Evolutionary conservation across 2,329 filamentous ascomycete genomes (phyloP), one percentile per base, ranked within the genome.

Genomic region (Curvularia verruculosa): DNA sequence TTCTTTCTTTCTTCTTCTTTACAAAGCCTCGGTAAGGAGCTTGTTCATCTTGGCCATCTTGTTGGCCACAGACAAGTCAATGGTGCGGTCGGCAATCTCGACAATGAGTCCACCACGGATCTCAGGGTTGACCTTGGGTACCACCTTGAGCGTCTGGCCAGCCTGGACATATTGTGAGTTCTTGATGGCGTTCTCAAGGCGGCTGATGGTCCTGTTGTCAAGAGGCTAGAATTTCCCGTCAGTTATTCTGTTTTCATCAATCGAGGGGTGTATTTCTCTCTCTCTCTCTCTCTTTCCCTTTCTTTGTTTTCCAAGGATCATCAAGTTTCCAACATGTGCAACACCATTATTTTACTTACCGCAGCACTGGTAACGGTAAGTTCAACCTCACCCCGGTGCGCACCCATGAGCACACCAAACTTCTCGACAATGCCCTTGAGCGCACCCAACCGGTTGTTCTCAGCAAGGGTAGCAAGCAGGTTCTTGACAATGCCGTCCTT

Each of bases 11-110:
- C 26, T 29, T 29, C 8, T 78, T 80, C 92, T 91, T n/a, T 96
- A 99, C 90, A 99, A 85, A 80, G 89, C 86, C 82, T 99, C 95
- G 71, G 86, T 93, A 77, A 99, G 90, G 79, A 96, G 89, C 89
- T 98, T 99, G 91, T 99, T 99, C 87, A 99, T 91, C 88, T 92
- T 96, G 79, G 91, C 86, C 81, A 99, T 89, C 86, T 94, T 96
- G 78, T 90, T 85, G 48, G 94, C 94, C 75, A 99, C 93, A 81
- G 90, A 95, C 71, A 97, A 89, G 82, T 99, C 95, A 77, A 99
- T 96, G 79, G 94, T 98, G 77, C 94, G 90, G 85, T 98, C 94
- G 75, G 93, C 94, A 70, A 98, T 90, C 83, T 98, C 94, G 75
- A 99, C 94, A 67, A 99, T 82, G 68, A 99, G 88, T 62, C 95